Conservation (phyloP, 164 flowering plant genomes). For the Pachysandra terminalis region DNA sequence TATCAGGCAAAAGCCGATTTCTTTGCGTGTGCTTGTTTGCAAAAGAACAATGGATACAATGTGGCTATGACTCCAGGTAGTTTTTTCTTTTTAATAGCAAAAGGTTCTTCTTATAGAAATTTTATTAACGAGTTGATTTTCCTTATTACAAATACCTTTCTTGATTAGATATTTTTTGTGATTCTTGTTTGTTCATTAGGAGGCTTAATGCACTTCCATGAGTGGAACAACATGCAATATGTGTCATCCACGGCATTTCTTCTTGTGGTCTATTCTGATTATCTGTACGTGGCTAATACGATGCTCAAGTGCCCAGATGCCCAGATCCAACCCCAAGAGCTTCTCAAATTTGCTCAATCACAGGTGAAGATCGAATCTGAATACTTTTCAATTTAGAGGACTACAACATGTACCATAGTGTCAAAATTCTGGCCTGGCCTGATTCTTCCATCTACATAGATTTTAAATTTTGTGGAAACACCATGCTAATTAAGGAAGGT, state of each 20-base stretch:
- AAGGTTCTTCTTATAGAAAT: neutral
- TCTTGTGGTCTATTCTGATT: slow-evolving; percentile 70
- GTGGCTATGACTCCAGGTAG: slow-evolving; percentile 71
- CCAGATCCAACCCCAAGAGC: slow-evolving; percentile 42
- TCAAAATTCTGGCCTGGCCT: too few species aligned
- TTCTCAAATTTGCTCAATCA: slow-evolving; percentile 67
- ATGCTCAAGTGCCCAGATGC: slow-evolving; percentile 60
- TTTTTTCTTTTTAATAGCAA: neutral
- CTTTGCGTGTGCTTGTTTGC: slow-evolving; percentile 75
- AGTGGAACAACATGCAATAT: slow-evolving; percentile 89
- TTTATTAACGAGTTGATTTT: too few species aligned
- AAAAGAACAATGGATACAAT: slow-evolving; percentile 78
- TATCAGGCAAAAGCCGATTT: slow-evolving; percentile 84
- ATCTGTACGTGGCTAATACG: slow-evolving; percentile 46
- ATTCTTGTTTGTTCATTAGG: slow-evolving; percentile 30
- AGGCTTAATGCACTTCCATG: slow-evolving; percentile 57
- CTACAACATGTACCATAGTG: too few species aligned
- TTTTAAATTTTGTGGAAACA: too few species aligned
- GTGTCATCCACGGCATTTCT: slow-evolving; percentile 76
- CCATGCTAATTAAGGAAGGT: too few species aligned
- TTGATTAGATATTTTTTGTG: neutral
- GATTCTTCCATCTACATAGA: too few species aligned
- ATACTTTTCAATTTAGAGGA: too few species aligned
- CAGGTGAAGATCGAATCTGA: slow-evolving; percentile 40
- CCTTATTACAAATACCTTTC: neutral